Evolutionary conservation across 306 rosid genomes (phyloP), one percentile per base, ranked within the genome.

Genomic region (Ammopiptanthus mongolicus): DNA sequence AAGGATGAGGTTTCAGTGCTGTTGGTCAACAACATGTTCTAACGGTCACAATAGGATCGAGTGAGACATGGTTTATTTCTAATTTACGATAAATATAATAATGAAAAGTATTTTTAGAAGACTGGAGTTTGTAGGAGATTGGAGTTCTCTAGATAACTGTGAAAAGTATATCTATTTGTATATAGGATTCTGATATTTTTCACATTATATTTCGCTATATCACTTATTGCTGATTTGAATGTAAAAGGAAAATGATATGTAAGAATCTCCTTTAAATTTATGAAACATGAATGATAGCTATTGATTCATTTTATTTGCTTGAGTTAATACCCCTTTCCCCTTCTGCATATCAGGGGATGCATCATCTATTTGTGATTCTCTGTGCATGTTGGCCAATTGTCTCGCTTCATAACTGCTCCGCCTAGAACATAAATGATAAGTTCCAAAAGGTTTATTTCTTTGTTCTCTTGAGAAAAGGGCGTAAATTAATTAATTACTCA

Each of bases 101-200:
- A 7, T 5, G 39, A 34, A 34, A 5, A 34, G 39, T 34, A 37
- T 37, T 71, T 77, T 66, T 82, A 65, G 71, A 42, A 19, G 52
- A 71, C 57, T 70, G n/a, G n/a, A n/a, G n/a, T n/a, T n/a, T n/a
- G n/a, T n/a, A n/a, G n/a, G n/a, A n/a, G n/a, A n/a, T n/a, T n/a
- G n/a, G 52, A 4, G 31, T 56, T 19, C 37, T 64, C 34, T 22
- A 29, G 47, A 65, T 63, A 33, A 33, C 67, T 19, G 8, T 42
- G 39, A 53, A 39, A 44, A 33, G 29, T 39, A 5, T 73, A 69
- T 64, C 39, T 8, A 28, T 47, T 69, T 62, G 4, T 46, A 9
- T 67, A 60, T 67, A 59, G 73, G 65, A 60, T 74, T 67, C 21
- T 19, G 51, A 62, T 37, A 68, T 74, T 39, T n/a, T 68, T 23